phyloP scores from a whole-genome alignment of 78 protist genomes.

The Reticulomyxa filosa region DNA sequence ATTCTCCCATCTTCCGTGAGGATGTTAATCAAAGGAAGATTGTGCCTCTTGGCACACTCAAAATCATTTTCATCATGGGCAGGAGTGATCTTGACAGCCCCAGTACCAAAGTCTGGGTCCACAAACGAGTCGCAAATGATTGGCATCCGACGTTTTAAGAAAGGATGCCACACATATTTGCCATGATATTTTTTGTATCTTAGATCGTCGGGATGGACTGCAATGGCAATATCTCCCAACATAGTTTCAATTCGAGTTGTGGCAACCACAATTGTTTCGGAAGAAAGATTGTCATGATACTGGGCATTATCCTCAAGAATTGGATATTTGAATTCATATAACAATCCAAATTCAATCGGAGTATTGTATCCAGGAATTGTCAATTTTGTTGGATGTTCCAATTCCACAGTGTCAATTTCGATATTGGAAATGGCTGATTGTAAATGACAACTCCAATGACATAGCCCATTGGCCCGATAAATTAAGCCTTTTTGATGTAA shows the following conservation, averaged over 20 bases:
- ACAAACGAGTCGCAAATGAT: conserved; percentile 70
- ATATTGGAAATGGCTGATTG: conserved; percentile 91
- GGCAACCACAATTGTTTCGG: conserved; percentile 65
- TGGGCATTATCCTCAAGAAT: too few relatives aligned
- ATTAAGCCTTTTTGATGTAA: background rate
- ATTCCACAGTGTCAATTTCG: conserved; percentile 52
- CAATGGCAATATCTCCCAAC: conserved; percentile 94
- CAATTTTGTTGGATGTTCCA: too few relatives aligned
- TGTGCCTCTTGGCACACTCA: conserved; percentile 71
- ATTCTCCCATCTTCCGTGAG: conserved; percentile 56
- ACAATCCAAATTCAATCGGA: too few relatives aligned
- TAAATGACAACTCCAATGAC: conserved; percentile 88
- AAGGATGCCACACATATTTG: conserved; percentile 46
- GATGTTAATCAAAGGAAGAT: conserved; percentile 41
- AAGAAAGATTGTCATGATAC: too few relatives aligned
- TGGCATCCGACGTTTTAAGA: conserved; percentile 47
- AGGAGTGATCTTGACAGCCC: conserved; percentile 76
- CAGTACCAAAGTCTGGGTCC: conserved; percentile 45
- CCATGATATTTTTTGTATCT: conserved; percentile 8
- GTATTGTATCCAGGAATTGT: too few relatives aligned
- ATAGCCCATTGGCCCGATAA: background rate
- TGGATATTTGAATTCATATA: too few relatives aligned
- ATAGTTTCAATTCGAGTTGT: conserved; percentile 99
- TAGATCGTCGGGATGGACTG: conserved; percentile 77
- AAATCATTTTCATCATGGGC: conserved; percentile 94